These are phyloP conservation scores for Epichloe hybrida DNA, from an alignment of 2,329 filamentous ascomycete genomes.

Conservation along the genomic window DNA sequence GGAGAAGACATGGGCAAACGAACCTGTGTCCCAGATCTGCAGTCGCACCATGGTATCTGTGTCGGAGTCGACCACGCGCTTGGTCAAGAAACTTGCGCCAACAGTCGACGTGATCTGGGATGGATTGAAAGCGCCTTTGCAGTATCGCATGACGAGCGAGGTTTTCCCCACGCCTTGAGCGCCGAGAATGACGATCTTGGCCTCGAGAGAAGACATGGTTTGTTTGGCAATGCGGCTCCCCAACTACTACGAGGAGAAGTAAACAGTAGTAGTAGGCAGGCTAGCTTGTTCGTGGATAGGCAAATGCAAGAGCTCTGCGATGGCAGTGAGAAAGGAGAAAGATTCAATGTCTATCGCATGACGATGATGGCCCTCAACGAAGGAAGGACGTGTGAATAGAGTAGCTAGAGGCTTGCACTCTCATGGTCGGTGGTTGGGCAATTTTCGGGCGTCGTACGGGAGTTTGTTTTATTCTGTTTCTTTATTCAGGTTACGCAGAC, in stretches of 20 bases:
- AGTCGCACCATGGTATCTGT: conserved; percentile 78
- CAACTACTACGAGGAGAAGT: neutral
- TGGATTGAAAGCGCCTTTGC: conserved; percentile 57
- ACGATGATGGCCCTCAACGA: conserved; percentile 2
- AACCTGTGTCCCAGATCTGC: conserved; percentile 89
- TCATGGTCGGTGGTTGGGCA: neutral
- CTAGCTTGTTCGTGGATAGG: neutral
- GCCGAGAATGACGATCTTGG: conserved; percentile 71
- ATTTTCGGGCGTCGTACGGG: neutral
- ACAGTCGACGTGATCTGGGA: conserved; percentile 54
- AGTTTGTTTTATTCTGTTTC: too few species aligned
- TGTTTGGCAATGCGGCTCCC: neutral
- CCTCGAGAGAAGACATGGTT: conserved; percentile 51
- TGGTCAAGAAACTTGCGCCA: conserved; percentile 67
- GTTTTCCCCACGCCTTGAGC: conserved; percentile 72
- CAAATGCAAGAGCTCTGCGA: neutral
- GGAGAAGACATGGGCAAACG: conserved; percentile 4
- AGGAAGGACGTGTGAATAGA: neutral
- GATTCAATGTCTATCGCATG: conserved; percentile 3
- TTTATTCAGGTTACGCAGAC: too few species aligned
- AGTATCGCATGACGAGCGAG: conserved; percentile 62
- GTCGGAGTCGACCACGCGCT: conserved; percentile 69
- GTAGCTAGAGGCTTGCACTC: neutral
- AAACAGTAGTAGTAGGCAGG: neutral
- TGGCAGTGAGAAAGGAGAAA: neutral